Evolutionary conservation across 2,329 filamentous ascomycete genomes (phyloP).

Genomic region (Diaporthe nobilis): DNA sequence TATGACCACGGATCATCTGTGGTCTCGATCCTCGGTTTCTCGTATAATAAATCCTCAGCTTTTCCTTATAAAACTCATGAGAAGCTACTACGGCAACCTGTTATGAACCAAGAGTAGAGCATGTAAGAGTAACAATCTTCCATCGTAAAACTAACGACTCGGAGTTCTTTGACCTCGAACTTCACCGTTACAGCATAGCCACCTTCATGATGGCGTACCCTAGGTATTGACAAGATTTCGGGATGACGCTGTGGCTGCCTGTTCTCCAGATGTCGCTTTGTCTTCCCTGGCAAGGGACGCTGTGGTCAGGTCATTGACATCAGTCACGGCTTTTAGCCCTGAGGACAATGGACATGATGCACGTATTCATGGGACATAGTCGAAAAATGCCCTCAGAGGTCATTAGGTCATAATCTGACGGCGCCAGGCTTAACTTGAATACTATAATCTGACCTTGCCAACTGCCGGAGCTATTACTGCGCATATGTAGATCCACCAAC

Average conservation of each 20-base stretch:
- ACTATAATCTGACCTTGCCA: neutral
- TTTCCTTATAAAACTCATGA: too few relatives aligned
- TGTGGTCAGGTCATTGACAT: neutral
- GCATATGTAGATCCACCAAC: neutral
- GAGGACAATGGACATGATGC: too few relatives aligned
- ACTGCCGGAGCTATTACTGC: conserved; percentile 2
- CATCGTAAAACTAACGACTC: neutral
- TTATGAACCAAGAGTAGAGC: neutral
- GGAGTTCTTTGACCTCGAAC: too few relatives aligned
- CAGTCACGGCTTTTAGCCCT: neutral
- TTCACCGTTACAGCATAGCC: neutral
- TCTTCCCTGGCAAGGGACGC: neutral
- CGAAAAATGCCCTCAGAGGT: neutral
- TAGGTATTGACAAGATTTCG: too few relatives aligned
- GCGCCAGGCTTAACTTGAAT: neutral
- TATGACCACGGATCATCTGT: neutral
- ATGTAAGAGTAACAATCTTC: neutral
- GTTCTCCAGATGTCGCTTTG: neutral
- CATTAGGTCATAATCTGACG: neutral
- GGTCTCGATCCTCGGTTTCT: neutral
- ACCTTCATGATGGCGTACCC: too few relatives aligned
- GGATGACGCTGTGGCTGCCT: neutral
- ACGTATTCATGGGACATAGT: neutral
- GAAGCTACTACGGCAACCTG: too few relatives aligned
- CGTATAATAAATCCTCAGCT: neutral